Evolutionary conservation across 345 rosid genomes (phyloP).

Genomic region (Murraya koenigii): DNA sequence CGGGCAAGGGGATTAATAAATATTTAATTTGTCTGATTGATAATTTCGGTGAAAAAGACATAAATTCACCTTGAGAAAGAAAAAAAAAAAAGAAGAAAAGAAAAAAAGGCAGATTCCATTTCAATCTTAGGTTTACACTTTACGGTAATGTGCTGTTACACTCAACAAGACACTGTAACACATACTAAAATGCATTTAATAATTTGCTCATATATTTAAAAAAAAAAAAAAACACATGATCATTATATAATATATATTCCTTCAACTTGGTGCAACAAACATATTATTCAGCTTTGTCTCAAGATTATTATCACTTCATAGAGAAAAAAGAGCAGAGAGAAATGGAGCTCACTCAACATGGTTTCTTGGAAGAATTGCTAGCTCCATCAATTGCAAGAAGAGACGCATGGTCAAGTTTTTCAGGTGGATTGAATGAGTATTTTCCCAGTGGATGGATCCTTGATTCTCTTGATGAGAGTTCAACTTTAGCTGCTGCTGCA

Average conservation of each 20-base stretch:
- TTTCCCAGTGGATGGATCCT: conserved; percentile 49
- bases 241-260: not conserved
- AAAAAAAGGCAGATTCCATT: conserved; percentile 36
- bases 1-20: conserved; percentile 20
- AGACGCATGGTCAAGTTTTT: conserved; percentile 34
- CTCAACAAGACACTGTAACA: conserved; percentile 3
- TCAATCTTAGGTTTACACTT: conserved; percentile 18
- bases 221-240: not conserved
- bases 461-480: conserved; percentile 41
- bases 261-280: conserved; percentile 25
- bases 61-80: conserved; percentile 29
- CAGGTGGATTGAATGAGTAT: conserved; percentile 31
- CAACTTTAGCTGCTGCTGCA: conserved; percentile 21
- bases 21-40: conserved; percentile 38
- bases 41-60: conserved; percentile 40
- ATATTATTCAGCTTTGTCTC: conserved; percentile 16
- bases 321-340: conserved; percentile 13
- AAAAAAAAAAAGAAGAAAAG: not conserved
- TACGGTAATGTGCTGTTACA: not conserved
- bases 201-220: not conserved
- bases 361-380: conserved; percentile 69
- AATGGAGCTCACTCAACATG: conserved; percentile 72
- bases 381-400: conserved; percentile 40
- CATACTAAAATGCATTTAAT: not conserved
- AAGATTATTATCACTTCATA: not conserved